phyloP scores from a whole-genome alignment of 176 grass and related monocot species.

The Paspalum notatum region DNA sequence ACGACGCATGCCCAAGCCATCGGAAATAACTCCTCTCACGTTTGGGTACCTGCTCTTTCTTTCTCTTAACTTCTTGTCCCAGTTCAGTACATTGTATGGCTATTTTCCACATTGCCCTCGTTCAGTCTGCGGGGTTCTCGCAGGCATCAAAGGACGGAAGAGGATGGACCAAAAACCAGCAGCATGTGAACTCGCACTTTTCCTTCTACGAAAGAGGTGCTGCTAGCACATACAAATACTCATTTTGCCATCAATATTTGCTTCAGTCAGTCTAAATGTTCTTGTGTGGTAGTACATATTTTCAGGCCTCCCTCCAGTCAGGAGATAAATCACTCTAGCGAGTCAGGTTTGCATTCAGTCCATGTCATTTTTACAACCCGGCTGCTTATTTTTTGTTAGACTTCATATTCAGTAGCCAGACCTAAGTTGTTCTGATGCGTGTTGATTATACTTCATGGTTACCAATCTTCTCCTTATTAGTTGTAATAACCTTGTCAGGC shows the following conservation, averaged over 20 bases:
- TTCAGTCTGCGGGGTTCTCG: background rate
- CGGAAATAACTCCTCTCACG: too few species aligned
- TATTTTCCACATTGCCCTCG: background rate
- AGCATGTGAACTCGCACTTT: conserved; percentile 11
- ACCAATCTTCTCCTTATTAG: background rate
- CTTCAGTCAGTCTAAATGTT: background rate
- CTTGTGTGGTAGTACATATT: background rate
- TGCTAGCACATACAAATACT: background rate
- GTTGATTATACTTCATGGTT: background rate
- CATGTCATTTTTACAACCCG: background rate
- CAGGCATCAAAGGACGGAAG: conserved; percentile 30
- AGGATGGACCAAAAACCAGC: background rate
- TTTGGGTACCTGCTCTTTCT: too few species aligned
- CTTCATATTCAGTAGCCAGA: background rate
- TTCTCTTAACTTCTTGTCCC: background rate
- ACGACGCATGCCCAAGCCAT: too few species aligned
- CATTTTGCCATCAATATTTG: background rate
- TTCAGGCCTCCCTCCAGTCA: conserved; percentile 7
- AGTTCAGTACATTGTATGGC: background rate
- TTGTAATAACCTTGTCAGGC: background rate
- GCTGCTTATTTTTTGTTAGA: background rate
- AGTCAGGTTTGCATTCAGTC: background rate
- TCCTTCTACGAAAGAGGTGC: conserved; percentile 23
- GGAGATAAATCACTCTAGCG: background rate
- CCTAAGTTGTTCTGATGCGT: background rate